Base-by-base conservation (phyloP, 371 early-diverging fungal genomes). In the Rhizopus delemar region DNA sequence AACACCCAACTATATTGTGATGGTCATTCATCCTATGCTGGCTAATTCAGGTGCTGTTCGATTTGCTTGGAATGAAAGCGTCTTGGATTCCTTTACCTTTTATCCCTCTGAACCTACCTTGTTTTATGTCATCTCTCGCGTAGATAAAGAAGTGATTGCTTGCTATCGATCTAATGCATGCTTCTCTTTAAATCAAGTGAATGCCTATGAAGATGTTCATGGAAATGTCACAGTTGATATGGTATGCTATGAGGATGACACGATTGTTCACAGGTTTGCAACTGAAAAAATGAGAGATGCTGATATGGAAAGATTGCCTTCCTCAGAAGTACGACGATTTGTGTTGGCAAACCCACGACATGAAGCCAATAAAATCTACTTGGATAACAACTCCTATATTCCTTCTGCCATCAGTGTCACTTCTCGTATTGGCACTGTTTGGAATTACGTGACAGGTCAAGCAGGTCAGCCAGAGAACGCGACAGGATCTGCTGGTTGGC, bases 161-260 rank as follows among this genome's bases (percentile, higher is more conserved):
- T 82, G 83, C 8, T 90, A 84, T 68, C 80, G 79, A 46, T 72
- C 88, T 5, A 83, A 82, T 9, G 62, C 86, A 16, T 82, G 81
- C 59, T 84, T 86, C 65, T 76, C 79, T 69, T 67, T 90, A 69
- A 87, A 91, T 57, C 87, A 89, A 57, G 78, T 90, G 65, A 90
- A 89, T 62, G 90, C 89, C 0, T 87, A 81, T 51, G 90, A 90
- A 63, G 88, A 86, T 54, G 70, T 71, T 0, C 78, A 71, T 3
- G 85, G 84, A 61, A 78, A 83, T 56, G 73, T 90, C 2, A 65
- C 70, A 35, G 56, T 90, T 32, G 90, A 90, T 56, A 75, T 88
- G 65, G 71, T 82, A 3, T 76, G 85, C 51, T 90, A 90, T 48
- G 63, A 73, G 8, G 85, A 88, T 57, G 86, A 83, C 41, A 74